phyloP scores from a whole-genome alignment of 495 filamentous ascomycete genomes.

The Acidiella bohemica region DNA sequence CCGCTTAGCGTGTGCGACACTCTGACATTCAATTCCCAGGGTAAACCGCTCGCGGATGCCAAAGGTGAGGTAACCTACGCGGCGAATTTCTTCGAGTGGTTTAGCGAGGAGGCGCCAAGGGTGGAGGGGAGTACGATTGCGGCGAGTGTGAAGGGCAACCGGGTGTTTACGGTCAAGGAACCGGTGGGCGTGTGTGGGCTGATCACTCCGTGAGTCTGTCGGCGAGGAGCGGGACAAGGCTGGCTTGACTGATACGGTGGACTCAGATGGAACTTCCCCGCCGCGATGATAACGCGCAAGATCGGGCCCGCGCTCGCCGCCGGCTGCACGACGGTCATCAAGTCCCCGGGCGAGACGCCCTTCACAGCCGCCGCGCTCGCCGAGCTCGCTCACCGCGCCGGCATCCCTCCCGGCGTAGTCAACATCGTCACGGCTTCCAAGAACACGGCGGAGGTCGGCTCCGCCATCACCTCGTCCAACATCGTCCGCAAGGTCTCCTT shows the following conservation, averaged over 20 bases:
- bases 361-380: constrained; percentile 43
- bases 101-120: constrained; percentile 59
- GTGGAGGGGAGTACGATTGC: constrained; percentile 60
- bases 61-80: constrained; percentile 61
- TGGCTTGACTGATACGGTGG: no score
- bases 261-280: constrained; percentile 36
- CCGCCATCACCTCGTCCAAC: constrained; percentile 50
- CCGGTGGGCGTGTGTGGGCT: constrained; percentile 88
- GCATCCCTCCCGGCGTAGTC: constrained; percentile 45
- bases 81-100: constrained; percentile 67
- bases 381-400: constrained; percentile 43
- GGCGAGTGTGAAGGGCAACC: constrained; percentile 31
- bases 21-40: no score
- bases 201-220: constrained; percentile 66
- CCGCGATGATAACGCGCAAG: constrained; percentile 34
- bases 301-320: constrained; percentile 39
- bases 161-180: constrained; percentile 38
- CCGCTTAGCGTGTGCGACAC: no score
- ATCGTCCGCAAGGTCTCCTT: constrained; percentile 61
- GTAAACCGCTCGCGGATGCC: constrained; percentile 59
- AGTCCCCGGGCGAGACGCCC: constrained; percentile 55
- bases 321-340: constrained; percentile 50
- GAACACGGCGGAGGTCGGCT: constrained; percentile 51
- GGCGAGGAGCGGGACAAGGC: no score
- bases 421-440: constrained; percentile 48